A percentile compares a stretch with the other conserved stretches of the same genome.
phyloP scores from a whole-genome alignment of 2,329 filamentous ascomycete genomes.

The Amesomyces nigricolor region DNA sequence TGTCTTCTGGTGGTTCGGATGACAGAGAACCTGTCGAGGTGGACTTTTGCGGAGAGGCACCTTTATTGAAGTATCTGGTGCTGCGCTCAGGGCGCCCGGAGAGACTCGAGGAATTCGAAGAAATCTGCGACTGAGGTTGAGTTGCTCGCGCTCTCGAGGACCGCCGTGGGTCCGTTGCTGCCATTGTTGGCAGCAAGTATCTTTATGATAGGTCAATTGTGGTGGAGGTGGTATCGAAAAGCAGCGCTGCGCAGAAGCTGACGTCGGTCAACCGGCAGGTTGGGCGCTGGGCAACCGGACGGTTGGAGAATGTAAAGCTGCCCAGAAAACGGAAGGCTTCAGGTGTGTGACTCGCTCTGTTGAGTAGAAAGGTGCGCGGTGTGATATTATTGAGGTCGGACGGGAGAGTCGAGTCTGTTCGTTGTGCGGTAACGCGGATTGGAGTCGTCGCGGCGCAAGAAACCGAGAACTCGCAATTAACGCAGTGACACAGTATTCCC shows the following conservation, averaged over 20 bases:
- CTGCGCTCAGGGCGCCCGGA: constrained; percentile 70
- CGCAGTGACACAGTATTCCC: not conserved
- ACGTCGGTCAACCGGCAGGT: too few species aligned
- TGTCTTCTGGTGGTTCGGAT: constrained; percentile 62
- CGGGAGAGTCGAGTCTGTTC: not conserved
- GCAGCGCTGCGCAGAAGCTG: constrained; percentile 25
- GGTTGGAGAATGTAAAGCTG: too few species aligned
- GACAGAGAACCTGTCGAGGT: constrained; percentile 67
- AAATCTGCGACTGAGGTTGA: constrained; percentile 70
- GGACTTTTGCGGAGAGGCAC: constrained; percentile 68
- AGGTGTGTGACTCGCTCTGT: not conserved
- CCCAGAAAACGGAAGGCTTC: not conserved
- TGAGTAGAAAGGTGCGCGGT: not conserved
- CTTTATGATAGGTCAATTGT: constrained; percentile 24
- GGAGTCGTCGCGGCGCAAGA: not conserved
- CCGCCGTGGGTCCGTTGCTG: constrained; percentile 68
- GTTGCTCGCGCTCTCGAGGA: constrained; percentile 83
- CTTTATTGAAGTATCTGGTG: constrained; percentile 67
- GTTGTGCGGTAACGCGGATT: not conserved
- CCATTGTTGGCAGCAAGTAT: constrained; percentile 45
- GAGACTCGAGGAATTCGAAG: constrained; percentile 70
- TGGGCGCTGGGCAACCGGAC: too few species aligned
- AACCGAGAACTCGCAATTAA: not conserved
- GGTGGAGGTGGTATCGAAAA: constrained; percentile 20
- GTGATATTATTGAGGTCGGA: too few species aligned